phyloP scores from a whole-genome alignment of 371 early-diverging fungal species.

The Choanephora cucurbitarum region DNA sequence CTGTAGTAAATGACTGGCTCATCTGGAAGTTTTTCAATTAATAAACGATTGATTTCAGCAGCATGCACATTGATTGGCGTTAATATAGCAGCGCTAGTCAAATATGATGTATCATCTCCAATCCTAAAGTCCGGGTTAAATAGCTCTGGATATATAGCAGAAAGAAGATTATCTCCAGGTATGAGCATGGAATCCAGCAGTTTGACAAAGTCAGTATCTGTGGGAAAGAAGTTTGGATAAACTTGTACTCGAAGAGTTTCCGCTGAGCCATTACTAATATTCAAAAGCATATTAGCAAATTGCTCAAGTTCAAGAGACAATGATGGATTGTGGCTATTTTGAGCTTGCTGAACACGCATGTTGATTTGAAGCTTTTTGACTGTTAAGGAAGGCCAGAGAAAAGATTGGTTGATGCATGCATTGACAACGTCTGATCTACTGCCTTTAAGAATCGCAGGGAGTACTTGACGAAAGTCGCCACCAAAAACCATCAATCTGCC shows the following conservation, averaged over 20 bases:
- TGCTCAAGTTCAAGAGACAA: constrained; percentile 1
- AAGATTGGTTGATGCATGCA: constrained; percentile 10
- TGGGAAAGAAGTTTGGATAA: no score
- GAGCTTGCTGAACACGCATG: constrained; percentile 13
- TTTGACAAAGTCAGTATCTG: no score
- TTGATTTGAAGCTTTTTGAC: no score
- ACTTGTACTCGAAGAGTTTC: not conserved
- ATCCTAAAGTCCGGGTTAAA: no score
- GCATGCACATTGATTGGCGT: constrained; percentile 8
- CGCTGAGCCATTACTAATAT: constrained; percentile 2
- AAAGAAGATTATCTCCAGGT: no score
- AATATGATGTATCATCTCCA: no score
- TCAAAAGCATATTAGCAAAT: constrained; percentile 12
- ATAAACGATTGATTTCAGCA: not conserved
- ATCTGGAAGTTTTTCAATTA: not conserved
- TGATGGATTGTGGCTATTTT: not conserved
- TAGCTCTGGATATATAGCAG: no score
- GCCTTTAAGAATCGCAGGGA: constrained; percentile 19
- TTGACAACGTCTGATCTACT: constrained; percentile 8
- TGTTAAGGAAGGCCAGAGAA: constrained; percentile 4
- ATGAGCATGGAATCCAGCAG: no score
- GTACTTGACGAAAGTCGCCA: constrained; percentile 25
- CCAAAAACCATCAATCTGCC: constrained; percentile 28
- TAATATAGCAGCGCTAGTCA: not conserved
- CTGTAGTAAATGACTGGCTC: not conserved